A percentile compares a stretch with the other conserved stretches of the same genome.
These are phyloP conservation scores for Nepenthes gracilis DNA, from an alignment of 148 eudicot species.

Conservation along the genomic window DNA sequence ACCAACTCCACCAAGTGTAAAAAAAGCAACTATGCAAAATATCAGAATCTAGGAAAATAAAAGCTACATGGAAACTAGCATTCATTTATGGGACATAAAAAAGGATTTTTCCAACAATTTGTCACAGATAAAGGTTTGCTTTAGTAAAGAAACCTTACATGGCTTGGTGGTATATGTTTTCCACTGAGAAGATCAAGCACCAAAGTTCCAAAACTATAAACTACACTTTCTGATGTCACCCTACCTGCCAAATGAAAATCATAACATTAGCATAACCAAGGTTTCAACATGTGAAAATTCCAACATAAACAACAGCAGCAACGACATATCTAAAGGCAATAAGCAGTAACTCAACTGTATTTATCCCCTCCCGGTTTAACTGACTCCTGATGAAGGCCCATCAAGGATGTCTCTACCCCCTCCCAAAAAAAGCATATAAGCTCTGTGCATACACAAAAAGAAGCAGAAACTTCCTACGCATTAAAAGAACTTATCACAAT, in stretches of 20 bases:
- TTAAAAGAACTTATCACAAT: no score
- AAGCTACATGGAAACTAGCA: not conserved
- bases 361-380: no score
- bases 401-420: no score
- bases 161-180: conserved; percentile 82
- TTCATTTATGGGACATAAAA: not conserved
- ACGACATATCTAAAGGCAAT: no score
- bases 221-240: conserved; percentile 65
- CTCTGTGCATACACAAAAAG: not conserved
- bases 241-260: conserved; percentile 45
- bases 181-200: conserved; percentile 82
- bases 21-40: no score
- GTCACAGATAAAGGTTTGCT: not conserved
- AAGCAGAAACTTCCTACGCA: not conserved
- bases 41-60: no score
- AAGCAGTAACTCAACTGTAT: no score
- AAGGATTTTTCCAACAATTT: not conserved
- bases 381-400: no score
- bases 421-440: not conserved
- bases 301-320: not conserved
- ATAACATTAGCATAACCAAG: conserved; percentile 10
- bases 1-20: no score
- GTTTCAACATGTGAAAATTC: not conserved
- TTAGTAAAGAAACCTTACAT: conserved; percentile 26
- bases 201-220: conserved; percentile 77